Evolutionary conservation across 306 rosid genomes (phyloP).

Genomic region (Geum urbanum): DNA sequence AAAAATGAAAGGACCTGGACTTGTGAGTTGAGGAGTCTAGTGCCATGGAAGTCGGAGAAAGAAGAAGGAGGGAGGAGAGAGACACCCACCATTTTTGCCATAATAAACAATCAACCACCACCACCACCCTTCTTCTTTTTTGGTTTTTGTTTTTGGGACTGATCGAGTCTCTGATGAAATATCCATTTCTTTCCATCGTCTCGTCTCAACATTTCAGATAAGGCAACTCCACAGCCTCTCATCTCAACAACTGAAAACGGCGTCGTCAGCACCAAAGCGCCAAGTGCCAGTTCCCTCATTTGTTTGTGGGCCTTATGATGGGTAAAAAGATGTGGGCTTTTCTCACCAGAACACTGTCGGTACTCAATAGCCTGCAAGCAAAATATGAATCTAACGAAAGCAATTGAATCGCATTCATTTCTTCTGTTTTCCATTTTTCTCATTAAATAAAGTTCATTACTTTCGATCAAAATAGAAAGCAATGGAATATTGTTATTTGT

Average conservation of each 20-base stretch:
- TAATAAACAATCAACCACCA: slow-evolving; percentile 24
- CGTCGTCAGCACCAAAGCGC: not conserved
- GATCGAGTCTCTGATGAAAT: slow-evolving; percentile 30
- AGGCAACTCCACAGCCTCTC: slow-evolving; percentile 60
- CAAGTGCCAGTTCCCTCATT: too few species aligned
- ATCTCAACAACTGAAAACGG: slow-evolving; percentile 16
- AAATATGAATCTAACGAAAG: not conserved
- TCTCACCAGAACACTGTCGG: not conserved
- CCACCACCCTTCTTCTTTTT: slow-evolving; percentile 14
- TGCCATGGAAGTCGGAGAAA: slow-evolving; percentile 72
- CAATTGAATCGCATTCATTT: too few species aligned
- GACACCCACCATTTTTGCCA: slow-evolving; percentile 69
- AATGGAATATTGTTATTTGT: not conserved
- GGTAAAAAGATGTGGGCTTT: slow-evolving; percentile 2
- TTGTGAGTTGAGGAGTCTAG: slow-evolving; percentile 64
- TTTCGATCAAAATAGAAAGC: not conserved
- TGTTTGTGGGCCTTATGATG: not conserved
- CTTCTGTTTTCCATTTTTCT: not conserved
- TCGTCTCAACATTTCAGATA: slow-evolving; percentile 51
- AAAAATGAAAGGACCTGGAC: slow-evolving; percentile 53
- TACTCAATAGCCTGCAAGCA: not conserved
- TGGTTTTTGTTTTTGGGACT: slow-evolving; percentile 19
- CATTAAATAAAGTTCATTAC: not conserved
- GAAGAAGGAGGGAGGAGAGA: slow-evolving; percentile 90
- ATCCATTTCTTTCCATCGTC: not conserved